These are phyloP conservation scores for Hypoxylon crocopeplum DNA, from an alignment of 495 filamentous ascomycete species.

Conservation along the genomic window DNA sequence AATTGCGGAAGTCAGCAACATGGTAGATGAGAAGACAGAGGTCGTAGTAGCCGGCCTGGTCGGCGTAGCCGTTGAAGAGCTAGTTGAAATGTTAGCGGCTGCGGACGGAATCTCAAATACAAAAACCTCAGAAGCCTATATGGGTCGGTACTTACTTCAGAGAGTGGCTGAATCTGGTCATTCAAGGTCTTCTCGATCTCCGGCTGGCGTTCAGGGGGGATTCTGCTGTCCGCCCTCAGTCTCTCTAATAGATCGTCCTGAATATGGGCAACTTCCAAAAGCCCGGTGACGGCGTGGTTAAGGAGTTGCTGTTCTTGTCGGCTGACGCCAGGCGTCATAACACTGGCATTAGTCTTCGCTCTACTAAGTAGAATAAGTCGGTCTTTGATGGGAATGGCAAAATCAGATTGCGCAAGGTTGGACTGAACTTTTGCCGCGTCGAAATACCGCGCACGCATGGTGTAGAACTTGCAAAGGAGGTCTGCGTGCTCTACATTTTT, in stretches of 20 bases:
- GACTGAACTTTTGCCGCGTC: slow-evolving; percentile 86
- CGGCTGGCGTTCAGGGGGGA: slow-evolving; percentile 62
- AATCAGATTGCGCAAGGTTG: slow-evolving; percentile 80
- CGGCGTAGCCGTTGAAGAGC: slow-evolving; percentile 91
- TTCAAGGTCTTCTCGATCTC: slow-evolving; percentile 72
- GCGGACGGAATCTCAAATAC: slow-evolving; percentile 4
- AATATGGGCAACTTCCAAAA: slow-evolving; percentile 92
- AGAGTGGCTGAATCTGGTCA: slow-evolving; percentile 73
- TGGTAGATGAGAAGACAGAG: slow-evolving; percentile 91
- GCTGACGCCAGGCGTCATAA: slow-evolving; percentile 71
- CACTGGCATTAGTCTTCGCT: slow-evolving; percentile 86
- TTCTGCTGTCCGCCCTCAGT: slow-evolving; percentile 73
- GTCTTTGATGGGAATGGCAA: slow-evolving; percentile 73
- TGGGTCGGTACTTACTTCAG: slow-evolving; percentile 78
- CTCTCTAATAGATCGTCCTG: slow-evolving; percentile 90
- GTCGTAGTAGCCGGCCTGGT: slow-evolving; percentile 88
- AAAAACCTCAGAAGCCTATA: too few species aligned
- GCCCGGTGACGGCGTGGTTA: slow-evolving; percentile 79
- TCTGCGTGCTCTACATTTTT: slow-evolving; percentile 79
- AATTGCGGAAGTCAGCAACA: slow-evolving; percentile 84
- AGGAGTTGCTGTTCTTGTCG: slow-evolving; percentile 79
- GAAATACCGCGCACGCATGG: slow-evolving; percentile 77
- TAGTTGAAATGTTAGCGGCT: slow-evolving; percentile 44
- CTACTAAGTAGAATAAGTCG: slow-evolving; percentile 88
- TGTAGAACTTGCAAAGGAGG: slow-evolving; percentile 90